Conservation (phyloP, 305 asterid genomes). For the Fraxinus paxiana region DNA sequence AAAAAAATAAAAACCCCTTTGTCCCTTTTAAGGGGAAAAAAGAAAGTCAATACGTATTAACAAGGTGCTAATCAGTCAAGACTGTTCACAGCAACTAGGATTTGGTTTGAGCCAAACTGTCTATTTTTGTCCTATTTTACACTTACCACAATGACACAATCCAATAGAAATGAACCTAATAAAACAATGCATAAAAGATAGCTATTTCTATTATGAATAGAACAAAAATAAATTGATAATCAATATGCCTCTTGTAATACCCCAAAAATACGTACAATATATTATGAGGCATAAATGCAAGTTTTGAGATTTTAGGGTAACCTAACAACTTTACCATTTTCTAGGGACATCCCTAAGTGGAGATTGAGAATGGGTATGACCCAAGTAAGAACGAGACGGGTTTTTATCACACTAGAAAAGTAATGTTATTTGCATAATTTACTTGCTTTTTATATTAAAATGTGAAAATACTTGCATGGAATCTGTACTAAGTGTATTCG, state of each 20-base stretch:
- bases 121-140: not conserved
- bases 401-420: too few relatives aligned
- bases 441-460: too few relatives aligned
- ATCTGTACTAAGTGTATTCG: too few relatives aligned
- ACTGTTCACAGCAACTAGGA: not conserved
- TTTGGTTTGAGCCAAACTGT: not conserved
- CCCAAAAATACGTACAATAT: too few relatives aligned
- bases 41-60: not conserved
- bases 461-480: too few relatives aligned
- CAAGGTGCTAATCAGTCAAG: not conserved
- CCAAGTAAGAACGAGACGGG: too few relatives aligned
- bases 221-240: not conserved
- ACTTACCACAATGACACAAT: not conserved
- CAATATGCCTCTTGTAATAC: not conserved
- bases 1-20: not conserved
- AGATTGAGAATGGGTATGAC: too few relatives aligned
- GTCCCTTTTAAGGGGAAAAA: not conserved
- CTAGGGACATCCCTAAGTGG: too few relatives aligned
- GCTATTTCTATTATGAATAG: not conserved
- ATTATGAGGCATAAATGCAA: too few relatives aligned
- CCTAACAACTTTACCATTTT: too few relatives aligned
- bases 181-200: not conserved
- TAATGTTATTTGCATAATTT: too few relatives aligned
- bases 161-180: not conserved
- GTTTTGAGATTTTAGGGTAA: too few relatives aligned